phyloP scores from a whole-genome alignment of 495 filamentous ascomycete species.

The Chaetomidium leptoderma region DNA sequence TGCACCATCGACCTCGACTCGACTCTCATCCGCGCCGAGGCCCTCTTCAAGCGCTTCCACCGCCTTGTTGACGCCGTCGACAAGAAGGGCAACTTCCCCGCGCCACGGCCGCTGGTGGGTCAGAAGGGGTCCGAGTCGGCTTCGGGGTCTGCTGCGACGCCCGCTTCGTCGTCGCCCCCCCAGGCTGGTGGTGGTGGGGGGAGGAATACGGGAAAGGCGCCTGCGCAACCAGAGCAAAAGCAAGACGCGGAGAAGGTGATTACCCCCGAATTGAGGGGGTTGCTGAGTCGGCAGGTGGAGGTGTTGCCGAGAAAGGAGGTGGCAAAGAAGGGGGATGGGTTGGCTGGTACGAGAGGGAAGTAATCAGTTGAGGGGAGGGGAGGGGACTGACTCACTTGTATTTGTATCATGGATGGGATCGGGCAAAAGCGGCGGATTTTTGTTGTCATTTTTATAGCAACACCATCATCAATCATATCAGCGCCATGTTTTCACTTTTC shows the following conservation, averaged over 20 bases:
- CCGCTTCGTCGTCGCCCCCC: background rate
- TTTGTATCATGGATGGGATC: background rate
- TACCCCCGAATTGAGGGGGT: conserved; percentile 69
- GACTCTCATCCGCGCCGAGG: conserved; percentile 81
- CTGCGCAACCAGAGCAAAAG: conserved; percentile 9
- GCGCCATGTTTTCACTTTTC: no score
- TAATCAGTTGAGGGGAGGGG: background rate
- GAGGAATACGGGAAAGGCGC: conserved; percentile 17
- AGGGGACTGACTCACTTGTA: no score
- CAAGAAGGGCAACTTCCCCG: conserved; percentile 75
- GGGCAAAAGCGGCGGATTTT: background rate
- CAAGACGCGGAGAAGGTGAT: conserved; percentile 57
- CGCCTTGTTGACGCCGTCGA: conserved; percentile 83
- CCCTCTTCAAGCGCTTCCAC: conserved; percentile 82
- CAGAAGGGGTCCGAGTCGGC: conserved; percentile 8
- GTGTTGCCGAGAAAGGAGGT: conserved; percentile 54
- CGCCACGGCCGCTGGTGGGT: conserved; percentile 35
- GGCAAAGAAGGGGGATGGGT: conserved; percentile 40
- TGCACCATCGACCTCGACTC: conserved; percentile 84
- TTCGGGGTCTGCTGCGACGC: conserved; percentile 5
- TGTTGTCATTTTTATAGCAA: no score
- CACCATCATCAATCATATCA: no score
- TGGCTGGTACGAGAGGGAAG: background rate
- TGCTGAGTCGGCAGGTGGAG: conserved; percentile 71
- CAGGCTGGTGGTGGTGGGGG: background rate